Evolutionary conservation across 352 stramenopile species (phyloP).

Genomic region (Phytophthora litchii): DNA sequence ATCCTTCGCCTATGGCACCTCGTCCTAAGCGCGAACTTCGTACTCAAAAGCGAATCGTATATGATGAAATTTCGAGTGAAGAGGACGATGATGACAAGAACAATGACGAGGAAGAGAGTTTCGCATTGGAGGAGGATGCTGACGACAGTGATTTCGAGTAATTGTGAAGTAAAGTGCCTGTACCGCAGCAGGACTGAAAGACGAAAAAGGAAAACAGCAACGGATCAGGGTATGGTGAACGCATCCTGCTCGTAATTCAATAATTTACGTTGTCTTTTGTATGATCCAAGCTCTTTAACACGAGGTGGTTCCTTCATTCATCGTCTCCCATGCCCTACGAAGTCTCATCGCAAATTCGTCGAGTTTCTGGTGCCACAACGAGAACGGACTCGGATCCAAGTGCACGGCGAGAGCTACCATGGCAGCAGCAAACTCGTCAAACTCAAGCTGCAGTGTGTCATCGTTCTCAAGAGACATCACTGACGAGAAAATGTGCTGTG

Average conservation of each 20-base stretch:
- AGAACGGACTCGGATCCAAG: constrained; percentile 54
- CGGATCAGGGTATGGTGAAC: not conserved
- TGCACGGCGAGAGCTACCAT: constrained; percentile 53
- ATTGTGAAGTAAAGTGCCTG: constrained; percentile 25
- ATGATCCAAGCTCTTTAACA: constrained; percentile 4
- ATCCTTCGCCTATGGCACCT: constrained; percentile 30
- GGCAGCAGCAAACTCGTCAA: constrained; percentile 62
- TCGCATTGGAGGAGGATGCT: constrained; percentile 54
- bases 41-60: constrained; percentile 51
- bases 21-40: constrained; percentile 44
- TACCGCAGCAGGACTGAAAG: constrained; percentile 13
- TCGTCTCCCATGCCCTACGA: constrained; percentile 4
- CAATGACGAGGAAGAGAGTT: constrained; percentile 50
- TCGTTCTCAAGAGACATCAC: constrained; percentile 63
- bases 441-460: constrained; percentile 59
- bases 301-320: constrained; percentile 8
- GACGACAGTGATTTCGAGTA: constrained; percentile 69
- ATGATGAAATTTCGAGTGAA: constrained; percentile 62
- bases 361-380: constrained; percentile 59
- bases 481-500: constrained; percentile 45
- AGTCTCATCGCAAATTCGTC: constrained; percentile 47
- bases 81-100: constrained; percentile 46
- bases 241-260: constrained; percentile 12
- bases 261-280: constrained; percentile 18
- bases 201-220: constrained; percentile 6